Evolutionary conservation across 164 flowering plant species (phyloP), one percentile per base, ranked within the genome.

Genomic region (Amborella trichopoda): DNA sequence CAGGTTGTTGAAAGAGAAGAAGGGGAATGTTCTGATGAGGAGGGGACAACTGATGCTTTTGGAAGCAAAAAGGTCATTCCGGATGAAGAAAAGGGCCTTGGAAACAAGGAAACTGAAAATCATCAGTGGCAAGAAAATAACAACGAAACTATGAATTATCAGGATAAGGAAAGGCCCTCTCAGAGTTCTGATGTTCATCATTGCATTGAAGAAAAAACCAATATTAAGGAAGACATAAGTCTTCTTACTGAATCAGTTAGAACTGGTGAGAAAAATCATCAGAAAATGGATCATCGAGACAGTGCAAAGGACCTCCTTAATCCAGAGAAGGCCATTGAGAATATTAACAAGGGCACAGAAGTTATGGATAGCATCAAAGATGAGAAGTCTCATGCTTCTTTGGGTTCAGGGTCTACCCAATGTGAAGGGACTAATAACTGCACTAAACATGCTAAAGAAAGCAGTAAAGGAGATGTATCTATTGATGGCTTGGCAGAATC

Each of bases 1-100:
- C 58, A 53, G 42, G 56, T 32, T n/a, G 58, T 51, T 36, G 91
- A 79, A 53, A 76, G 73, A 65, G 86, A 81, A 69, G 90, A 81
- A 68, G 86, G 90, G 34, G 89, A 81, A 61, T 78, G 85, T 84
- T 76, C 85, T 49, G 89, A 78, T 66, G 75, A 47, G 21, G 85
- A 78, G 56, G 67, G 61, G 13, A 57, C 57, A 33, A 64, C 45
- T 22, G 61, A 66, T 64, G 61, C 28, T 26, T 4, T 38, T 48
- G 55, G 23, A 30, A 50, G 60, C 40, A 40, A 17, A 48, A 51
- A 18, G 26, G 12, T 13, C 18, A 23, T 4, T 11, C 0, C 28
- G 55, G 27, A 36, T 42, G 49, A 40, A 26, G 76, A 68, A 23
- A 55, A 41, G 40, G 24, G 26, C 9, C 23, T 21, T 16, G 20